These are phyloP conservation scores for Xylariomycetidae sp. DNA, from an alignment of 2,329 filamentous ascomycete species.

Conservation along the genomic window DNA sequence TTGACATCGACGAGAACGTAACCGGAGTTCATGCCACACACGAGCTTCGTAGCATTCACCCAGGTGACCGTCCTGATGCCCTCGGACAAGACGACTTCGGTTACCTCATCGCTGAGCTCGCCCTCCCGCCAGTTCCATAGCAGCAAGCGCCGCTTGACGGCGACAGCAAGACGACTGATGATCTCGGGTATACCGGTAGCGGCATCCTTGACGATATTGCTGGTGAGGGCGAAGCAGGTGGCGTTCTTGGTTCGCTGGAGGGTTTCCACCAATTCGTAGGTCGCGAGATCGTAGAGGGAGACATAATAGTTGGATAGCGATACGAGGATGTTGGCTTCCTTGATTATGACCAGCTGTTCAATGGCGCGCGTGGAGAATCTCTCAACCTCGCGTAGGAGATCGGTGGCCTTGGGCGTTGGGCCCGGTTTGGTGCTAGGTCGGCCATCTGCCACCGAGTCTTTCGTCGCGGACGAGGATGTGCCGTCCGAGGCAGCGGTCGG, in stretches of 20 bases:
- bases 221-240: conserved; percentile 84
- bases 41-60: conserved; percentile 78
- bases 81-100: conserved; percentile 74
- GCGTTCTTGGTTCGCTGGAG: conserved; percentile 82
- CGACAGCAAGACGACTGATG: conserved; percentile 84
- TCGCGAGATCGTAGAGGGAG: conserved; percentile 82
- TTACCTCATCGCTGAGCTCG: conserved; percentile 68
- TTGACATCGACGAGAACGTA: conserved; percentile 86
- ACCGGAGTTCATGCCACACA: conserved; percentile 85
- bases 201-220: conserved; percentile 87
- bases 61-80: conserved; percentile 85
- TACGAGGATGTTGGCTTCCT: conserved; percentile 86
- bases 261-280: conserved; percentile 73
- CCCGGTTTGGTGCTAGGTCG: conserved; percentile 17
- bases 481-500: conserved; percentile 31
- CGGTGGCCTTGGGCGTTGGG: conserved; percentile 52
- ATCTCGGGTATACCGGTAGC: conserved; percentile 86
- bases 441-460: conserved; percentile 7
- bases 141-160: conserved; percentile 82
- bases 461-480: conserved; percentile 10
- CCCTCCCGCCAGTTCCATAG: conserved; percentile 96
- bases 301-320: conserved; percentile 87
- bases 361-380: conserved; percentile 87
- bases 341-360: conserved; percentile 91
- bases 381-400: conserved; percentile 85